Base-by-base conservation (phyloP, 352 stramenopile species). In the Pythium chondricola region DNA sequence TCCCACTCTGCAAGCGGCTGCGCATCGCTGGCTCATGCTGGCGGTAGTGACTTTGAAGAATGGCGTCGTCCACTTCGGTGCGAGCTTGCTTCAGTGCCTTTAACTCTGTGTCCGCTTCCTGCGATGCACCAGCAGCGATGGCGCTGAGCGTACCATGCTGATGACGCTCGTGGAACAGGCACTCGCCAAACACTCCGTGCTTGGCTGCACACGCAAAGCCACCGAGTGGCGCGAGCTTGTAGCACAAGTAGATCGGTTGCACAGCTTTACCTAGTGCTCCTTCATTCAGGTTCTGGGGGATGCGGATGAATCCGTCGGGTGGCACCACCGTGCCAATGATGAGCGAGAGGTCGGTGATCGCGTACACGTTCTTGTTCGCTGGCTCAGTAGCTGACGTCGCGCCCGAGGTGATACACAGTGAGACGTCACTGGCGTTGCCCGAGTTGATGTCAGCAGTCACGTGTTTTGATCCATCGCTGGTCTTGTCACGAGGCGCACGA, bases 171-270 rank as follows among this genome's bases (percentile, higher is more conserved):
- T 59, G 54, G 56, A 93, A 93, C 22, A 93, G 52, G 26, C 82
- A 93, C 33, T 83, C 73, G 7, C 75, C 77, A 52, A 87, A 82
- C 1, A 71, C 62, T 26, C 76, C 83, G 33, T 88, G 71, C 18
- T 58, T 43, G 7, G 52, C 61, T 41, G 77, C 27, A 43, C 82
- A 93, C 35, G 64, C 55, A 57, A 90, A 89, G 2, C 68, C 73
- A 14, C 67, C 75, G 11, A 89, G 41, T 24, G 75, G 67, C 22
- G 61, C 38, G 6, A 87, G 10, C 20, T 46, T 59, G 64, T 89
- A 93, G 36, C 59, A 80, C 17, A 93, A 37, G 30, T 69, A 82
- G 31, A 87, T 29, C n/a, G 58, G 26, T 41, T 49, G 50, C 52
- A 37, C 59, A 32, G 10, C 21, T 32, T 9, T 11, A 7, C 24